These are phyloP conservation scores for Croton laevigatus DNA, from an alignment of 441 rosid genomes.

Conservation along the genomic window DNA sequence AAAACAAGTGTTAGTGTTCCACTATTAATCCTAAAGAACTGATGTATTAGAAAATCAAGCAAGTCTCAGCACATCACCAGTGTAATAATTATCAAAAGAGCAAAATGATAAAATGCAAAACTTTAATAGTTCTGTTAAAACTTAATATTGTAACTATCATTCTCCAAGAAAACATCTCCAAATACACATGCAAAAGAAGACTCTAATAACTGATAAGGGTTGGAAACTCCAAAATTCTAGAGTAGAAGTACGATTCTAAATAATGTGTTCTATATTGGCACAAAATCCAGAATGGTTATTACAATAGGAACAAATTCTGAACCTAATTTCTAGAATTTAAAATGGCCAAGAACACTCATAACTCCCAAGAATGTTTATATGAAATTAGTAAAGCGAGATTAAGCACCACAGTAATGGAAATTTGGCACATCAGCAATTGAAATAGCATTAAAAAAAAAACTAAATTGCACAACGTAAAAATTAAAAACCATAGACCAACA, in stretches of 20 bases:
- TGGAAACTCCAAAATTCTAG: constrained; percentile 7
- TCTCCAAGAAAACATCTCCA: background rate
- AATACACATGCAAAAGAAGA: background rate
- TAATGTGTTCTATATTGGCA: background rate
- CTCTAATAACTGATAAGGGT: background rate
- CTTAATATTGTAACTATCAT: background rate
- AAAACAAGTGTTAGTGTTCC: too few relatives aligned
- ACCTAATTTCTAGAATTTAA: background rate
- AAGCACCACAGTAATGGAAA: background rate
- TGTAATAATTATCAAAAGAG: background rate
- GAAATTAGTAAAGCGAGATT: background rate
- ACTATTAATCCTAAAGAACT: background rate
- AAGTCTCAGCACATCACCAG: background rate
- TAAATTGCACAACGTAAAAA: background rate
- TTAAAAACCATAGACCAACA: background rate
- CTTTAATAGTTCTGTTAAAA: background rate
- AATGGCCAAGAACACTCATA: background rate
- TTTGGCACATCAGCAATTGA: background rate
- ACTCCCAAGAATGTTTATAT: background rate
- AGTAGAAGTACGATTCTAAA: background rate
- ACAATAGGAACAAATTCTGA: background rate
- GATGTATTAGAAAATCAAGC: background rate
- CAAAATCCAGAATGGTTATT: background rate
- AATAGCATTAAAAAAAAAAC: background rate
- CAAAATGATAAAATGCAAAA: background rate